Evolutionary conservation across 768 basidiomycete species (phyloP), one percentile per base, ranked within the genome.

Genomic region (Sistotremastrum suecicum): DNA sequence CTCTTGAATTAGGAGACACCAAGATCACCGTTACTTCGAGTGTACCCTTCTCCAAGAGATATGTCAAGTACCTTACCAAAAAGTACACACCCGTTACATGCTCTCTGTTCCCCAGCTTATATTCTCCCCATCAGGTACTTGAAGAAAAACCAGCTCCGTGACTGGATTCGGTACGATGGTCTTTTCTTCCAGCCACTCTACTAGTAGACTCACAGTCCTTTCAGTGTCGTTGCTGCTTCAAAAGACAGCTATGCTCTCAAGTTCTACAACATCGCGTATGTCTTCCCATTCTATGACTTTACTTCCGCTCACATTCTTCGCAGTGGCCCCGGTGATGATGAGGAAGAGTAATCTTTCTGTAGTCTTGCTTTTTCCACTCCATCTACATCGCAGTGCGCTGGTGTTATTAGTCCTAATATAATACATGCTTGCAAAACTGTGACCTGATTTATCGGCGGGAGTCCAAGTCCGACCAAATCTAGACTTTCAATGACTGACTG

Each of bases 41-140:
- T 58, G 80, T 94, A 61, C 80, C 88, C 47, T 83, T 97, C 68
- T 97, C 94, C 43, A 98, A 98, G 71, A 77, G 88, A 47, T 97
- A 95, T 67, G 80, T 97, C 63, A 97, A 98, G 68, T 99, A 98
- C 69, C 74, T 98, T 50, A 97, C 94, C 51, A 98, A 98, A 76
- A 94, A 94, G 72, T 92, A 20, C 20, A 20, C 20, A 20, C 20
- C 20, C 20, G 20, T 20, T 20, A 3, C 28, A 20, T 1, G 20
- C 2, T 20, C 20, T 20, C 20, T 2, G 1, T 20, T 20, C 20
- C 20, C 20, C 20, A 20, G 20, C 20, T 20, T 1, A 20, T 20
- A 20, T 20, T 20, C 20, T 20, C 20, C 2, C 20, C 20, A 20
- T 20, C 20, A 20, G 20, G 20, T 20, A 89, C 76, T 75, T 98